Evolutionary conservation across 106 monocot genomes (phyloP).

Genomic region (Phalaenopsis equestris): DNA sequence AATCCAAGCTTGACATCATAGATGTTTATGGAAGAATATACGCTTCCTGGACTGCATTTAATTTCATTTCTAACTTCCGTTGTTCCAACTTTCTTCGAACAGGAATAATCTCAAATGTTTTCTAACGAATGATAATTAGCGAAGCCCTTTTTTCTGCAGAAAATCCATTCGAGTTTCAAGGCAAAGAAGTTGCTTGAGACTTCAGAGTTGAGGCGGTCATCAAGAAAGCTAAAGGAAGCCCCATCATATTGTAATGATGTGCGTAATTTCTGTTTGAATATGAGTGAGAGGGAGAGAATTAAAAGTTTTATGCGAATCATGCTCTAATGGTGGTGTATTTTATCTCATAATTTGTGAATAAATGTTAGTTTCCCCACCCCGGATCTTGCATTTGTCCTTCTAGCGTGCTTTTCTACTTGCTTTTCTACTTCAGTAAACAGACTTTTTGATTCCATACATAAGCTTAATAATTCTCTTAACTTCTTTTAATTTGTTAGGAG

Average conservation of each 20-base stretch:
- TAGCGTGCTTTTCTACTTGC: no score
- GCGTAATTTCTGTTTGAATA: not conserved
- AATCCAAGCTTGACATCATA: not conserved
- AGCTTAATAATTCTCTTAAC: no score
- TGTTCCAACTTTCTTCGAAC: not conserved
- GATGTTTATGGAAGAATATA: no score
- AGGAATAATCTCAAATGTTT: not conserved
- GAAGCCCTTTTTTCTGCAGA: not conserved
- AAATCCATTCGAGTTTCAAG: not conserved
- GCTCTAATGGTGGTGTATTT: not conserved
- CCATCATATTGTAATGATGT: conserved; percentile 6
- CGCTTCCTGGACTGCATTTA: not conserved
- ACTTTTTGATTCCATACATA: no score
- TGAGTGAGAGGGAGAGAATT: not conserved
- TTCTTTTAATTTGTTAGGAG: no score
- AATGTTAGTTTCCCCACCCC: not conserved
- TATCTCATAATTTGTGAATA: not conserved
- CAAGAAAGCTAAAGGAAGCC: not conserved
- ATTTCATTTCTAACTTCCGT: not conserved
- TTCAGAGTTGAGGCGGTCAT: conserved; percentile 7
- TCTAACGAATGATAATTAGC: not conserved
- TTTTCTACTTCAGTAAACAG: no score
- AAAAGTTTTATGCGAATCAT: not conserved
- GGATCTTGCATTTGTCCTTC: not conserved
- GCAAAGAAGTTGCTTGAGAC: conserved; percentile 4